Conservation (phyloP, 305 asterid species). For the Fraxinus ornus region DNA sequence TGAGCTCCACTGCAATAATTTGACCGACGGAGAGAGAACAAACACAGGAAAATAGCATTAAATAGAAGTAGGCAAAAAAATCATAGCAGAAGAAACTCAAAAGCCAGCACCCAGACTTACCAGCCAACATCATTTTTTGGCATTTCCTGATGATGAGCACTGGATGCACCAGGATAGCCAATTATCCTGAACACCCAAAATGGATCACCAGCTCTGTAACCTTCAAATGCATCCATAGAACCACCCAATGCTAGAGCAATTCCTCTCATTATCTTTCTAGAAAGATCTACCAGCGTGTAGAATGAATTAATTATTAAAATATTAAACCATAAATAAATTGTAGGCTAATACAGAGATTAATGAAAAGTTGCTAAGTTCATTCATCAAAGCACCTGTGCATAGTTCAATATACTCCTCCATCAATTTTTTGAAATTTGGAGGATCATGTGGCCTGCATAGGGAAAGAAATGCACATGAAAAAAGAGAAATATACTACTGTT, state of each 20-base stretch:
- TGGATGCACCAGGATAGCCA: constrained; percentile 64
- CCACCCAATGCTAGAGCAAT: constrained; percentile 76
- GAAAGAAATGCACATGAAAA: constrained; percentile 16
- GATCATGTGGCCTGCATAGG: constrained; percentile 67
- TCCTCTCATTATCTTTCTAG: constrained; percentile 83
- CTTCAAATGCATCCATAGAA: constrained; percentile 61
- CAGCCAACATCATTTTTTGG: constrained; percentile 59
- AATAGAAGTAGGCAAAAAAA: constrained; percentile 22
- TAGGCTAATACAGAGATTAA: background rate
- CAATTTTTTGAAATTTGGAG: constrained; percentile 49
- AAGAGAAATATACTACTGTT: background rate
- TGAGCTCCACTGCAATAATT: constrained; percentile 76
- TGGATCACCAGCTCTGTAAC: constrained; percentile 75
- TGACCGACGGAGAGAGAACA: constrained; percentile 21
- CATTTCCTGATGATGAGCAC: constrained; percentile 34
- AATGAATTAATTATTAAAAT: background rate
- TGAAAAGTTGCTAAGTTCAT: background rate
- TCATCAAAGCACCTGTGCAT: constrained; percentile 60
- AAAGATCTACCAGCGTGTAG: constrained; percentile 49
- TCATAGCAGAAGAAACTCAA: background rate
- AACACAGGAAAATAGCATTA: constrained; percentile 19
- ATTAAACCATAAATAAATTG: background rate
- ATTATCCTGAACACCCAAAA: constrained; percentile 86
- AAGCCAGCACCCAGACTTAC: constrained; percentile 31
- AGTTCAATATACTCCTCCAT: constrained; percentile 72